These are phyloP conservation scores for Camellia lanceoleosa DNA, from an alignment of 148 eudicot species.

Conservation along the genomic window DNA sequence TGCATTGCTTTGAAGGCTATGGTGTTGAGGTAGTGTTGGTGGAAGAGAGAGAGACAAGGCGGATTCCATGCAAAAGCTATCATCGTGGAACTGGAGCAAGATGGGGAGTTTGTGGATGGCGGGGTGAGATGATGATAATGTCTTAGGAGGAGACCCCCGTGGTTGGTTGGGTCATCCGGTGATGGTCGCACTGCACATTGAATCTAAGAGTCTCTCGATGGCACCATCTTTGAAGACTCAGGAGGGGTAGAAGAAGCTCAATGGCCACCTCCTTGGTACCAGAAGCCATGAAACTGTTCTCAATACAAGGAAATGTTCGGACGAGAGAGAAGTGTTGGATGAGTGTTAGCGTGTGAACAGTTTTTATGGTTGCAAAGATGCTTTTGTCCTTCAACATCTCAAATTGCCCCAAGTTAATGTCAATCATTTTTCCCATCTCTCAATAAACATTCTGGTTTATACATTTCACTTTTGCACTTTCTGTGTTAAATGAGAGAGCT, in stretches of 20 bases:
- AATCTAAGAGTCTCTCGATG: constrained; percentile 30
- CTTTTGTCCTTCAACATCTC: no score
- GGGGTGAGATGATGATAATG: constrained; percentile 24
- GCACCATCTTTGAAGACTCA: constrained; percentile 45
- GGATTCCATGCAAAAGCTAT: constrained; percentile 51
- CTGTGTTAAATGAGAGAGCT: no score
- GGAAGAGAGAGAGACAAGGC: constrained; percentile 31
- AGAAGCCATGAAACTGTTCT: neutral
- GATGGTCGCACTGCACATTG: constrained; percentile 32
- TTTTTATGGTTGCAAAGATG: no score
- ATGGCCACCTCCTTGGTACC: constrained; percentile 20
- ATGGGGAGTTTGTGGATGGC: constrained; percentile 35
- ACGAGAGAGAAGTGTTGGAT: neutral
- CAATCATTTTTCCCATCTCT: no score
- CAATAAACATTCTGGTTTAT: no score
- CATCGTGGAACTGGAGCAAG: constrained; percentile 68
- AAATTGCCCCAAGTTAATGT: no score
- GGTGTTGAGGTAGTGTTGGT: constrained; percentile 31
- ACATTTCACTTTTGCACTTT: no score
- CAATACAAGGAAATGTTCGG: no score
- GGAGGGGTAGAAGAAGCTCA: constrained; percentile 31
- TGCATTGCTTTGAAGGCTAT: no score
- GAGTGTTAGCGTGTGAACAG: no score
- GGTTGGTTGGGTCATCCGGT: constrained; percentile 21
- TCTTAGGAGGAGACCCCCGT: constrained; percentile 42